phyloP scores from a whole-genome alignment of 257 asterid genomes.

The Lithospermum erythrorhizon region DNA sequence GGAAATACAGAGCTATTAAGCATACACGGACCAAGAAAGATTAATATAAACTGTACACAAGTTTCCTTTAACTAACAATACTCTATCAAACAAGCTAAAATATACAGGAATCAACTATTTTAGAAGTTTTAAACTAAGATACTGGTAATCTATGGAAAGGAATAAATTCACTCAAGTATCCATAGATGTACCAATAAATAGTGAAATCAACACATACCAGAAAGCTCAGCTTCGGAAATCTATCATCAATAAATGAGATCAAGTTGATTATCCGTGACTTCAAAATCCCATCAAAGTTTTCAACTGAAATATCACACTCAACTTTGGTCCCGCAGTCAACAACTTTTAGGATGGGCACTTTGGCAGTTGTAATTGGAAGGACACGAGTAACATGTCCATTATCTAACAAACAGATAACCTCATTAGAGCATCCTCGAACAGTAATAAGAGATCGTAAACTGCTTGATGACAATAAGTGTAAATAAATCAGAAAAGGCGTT shows the following conservation, averaged over 20 bases:
- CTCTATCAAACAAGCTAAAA: background rate
- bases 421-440: conserved; percentile 11
- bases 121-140: background rate
- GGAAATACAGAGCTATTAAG: background rate
- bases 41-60: no score
- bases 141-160: background rate
- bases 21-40: background rate
- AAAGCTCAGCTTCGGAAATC: conserved; percentile 80
- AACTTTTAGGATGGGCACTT: conserved; percentile 85
- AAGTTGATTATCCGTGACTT: conserved; percentile 64
- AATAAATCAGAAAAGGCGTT: no score
- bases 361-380: conserved; percentile 68
- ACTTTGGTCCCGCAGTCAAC: conserved; percentile 91
- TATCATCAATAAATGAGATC: conserved; percentile 70
- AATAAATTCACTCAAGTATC: background rate
- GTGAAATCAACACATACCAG: conserved; percentile 38
- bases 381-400: conserved; percentile 75
- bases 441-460: background rate
- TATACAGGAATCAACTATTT: background rate
- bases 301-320: conserved; percentile 94
- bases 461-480: background rate
- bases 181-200: background rate
- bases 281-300: conserved; percentile 78
- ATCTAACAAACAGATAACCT: conserved; percentile 32
- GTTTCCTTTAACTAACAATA: background rate